Evolutionary conservation across 2,329 filamentous ascomycete species (phyloP).

Genomic region (Epicoccum sorghinum): DNA sequence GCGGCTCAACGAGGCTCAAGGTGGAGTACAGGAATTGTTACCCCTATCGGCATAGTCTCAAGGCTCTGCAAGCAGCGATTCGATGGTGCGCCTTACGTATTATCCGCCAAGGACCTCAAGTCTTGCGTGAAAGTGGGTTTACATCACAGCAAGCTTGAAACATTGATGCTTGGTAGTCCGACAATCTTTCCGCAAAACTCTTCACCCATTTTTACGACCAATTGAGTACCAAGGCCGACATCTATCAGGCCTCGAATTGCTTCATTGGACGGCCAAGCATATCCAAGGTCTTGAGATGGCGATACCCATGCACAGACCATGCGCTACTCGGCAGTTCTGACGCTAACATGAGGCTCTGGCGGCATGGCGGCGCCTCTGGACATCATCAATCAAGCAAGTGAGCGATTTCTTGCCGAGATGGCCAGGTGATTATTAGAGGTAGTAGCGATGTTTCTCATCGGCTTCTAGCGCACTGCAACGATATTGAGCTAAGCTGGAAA

Average conservation of each 20-base stretch:
- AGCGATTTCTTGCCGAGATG: constrained; percentile 7
- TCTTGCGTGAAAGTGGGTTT: constrained; percentile 7
- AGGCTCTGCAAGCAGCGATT: not conserved
- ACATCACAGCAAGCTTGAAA: constrained; percentile 14
- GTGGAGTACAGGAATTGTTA: constrained; percentile 5
- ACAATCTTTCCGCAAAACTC: constrained; percentile 21
- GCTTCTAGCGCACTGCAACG: constrained; percentile 23
- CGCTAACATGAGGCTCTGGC: constrained; percentile 17
- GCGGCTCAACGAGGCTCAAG: constrained; percentile 22
- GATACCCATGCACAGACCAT: constrained; percentile 6
- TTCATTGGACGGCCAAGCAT: constrained; percentile 21
- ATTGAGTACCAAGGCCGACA: constrained; percentile 14
- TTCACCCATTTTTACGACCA: constrained; percentile 6
- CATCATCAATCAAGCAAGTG: constrained; percentile 7
- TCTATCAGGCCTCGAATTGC: constrained; percentile 7
- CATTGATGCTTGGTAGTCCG: constrained; percentile 21
- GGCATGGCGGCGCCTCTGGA: constrained; percentile 4
- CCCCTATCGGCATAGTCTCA: not conserved
- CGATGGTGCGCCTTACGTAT: not conserved
- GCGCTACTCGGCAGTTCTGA: constrained; percentile 7
- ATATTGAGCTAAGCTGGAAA: not conserved
- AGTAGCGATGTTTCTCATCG: constrained; percentile 14
- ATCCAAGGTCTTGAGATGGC: constrained; percentile 13
- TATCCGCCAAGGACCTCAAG: constrained; percentile 3
- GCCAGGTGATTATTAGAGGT: not conserved